phyloP scores from a whole-genome alignment of 257 asterid genomes.

The Pogostemon cablin region DNA sequence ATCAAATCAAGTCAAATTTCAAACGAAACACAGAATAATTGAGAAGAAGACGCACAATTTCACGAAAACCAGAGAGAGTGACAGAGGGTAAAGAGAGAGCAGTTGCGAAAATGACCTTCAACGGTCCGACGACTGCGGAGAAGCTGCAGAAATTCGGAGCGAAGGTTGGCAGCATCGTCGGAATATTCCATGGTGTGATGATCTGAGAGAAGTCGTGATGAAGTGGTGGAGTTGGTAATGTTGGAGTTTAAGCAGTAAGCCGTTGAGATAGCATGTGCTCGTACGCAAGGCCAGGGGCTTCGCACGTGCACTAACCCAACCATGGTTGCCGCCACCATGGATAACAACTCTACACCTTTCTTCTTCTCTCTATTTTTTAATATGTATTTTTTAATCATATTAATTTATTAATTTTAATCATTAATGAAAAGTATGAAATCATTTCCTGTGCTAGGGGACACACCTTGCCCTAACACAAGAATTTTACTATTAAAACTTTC shows the following conservation, averaged over 20 bases:
- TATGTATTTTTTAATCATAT: background rate
- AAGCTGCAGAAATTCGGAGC: constrained; percentile 58
- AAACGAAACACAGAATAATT: constrained; percentile 5
- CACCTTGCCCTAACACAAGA: too few relatives aligned
- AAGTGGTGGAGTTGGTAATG: constrained; percentile 25
- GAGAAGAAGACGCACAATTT: background rate
- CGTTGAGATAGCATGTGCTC: constrained; percentile 29
- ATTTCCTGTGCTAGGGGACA: too few relatives aligned
- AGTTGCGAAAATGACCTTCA: constrained; percentile 43
- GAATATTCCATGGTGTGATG: constrained; percentile 40
- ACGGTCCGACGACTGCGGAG: constrained; percentile 69
- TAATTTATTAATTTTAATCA: background rate
- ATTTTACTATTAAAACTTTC: too few relatives aligned
- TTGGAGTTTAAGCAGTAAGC: constrained; percentile 23
- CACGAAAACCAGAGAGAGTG: background rate
- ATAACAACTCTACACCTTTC: constrained; percentile 18
- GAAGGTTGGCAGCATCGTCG: constrained; percentile 49
- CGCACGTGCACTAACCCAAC: constrained; percentile 35
- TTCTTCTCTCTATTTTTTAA: background rate
- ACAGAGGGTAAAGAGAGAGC: constrained; percentile 8
- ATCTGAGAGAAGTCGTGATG: constrained; percentile 30
- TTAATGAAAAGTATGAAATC: background rate
- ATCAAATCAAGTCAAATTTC: constrained; percentile 24
- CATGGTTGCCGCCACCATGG: constrained; percentile 25
- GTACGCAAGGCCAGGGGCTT: constrained; percentile 36